Percentiles rank a stretch among this genome's conserved stretches.
Evolutionary conservation across 352 stramenopile genomes (phyloP).

Genomic region (Phytophthora crassamura): DNA sequence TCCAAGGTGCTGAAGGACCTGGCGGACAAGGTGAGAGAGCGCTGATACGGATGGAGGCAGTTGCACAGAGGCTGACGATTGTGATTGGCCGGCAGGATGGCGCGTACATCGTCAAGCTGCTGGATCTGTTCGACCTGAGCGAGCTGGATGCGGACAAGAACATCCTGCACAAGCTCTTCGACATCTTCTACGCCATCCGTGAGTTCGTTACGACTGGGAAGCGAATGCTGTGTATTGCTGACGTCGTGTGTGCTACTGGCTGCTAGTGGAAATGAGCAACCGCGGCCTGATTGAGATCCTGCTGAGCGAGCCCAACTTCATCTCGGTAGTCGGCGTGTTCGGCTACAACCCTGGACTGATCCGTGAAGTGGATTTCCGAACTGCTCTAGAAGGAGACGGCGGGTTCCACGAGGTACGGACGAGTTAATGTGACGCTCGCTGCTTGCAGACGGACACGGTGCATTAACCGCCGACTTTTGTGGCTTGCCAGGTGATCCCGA

Average conservation of each 20-base stretch:
- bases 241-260: background rate
- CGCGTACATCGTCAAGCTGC: conserved; percentile 75
- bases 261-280: conserved; percentile 78
- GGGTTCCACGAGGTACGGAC: conserved; percentile 71
- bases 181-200: conserved; percentile 81
- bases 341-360: conserved; percentile 83
- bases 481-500: conserved; percentile 66
- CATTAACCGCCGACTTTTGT: conserved; percentile 6
- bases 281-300: conserved; percentile 76
- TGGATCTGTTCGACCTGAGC: conserved; percentile 78
- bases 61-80: conserved; percentile 4
- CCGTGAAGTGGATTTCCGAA: conserved; percentile 77
- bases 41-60: background rate
- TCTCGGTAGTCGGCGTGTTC: conserved; percentile 84
- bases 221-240: background rate
- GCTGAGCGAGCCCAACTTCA: conserved; percentile 78
- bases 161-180: conserved; percentile 71
- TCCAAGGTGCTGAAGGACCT: conserved; percentile 59
- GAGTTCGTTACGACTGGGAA: conserved; percentile 9
- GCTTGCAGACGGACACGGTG: background rate
- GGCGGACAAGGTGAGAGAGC: conserved; percentile 41
- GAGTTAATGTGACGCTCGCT: background rate
- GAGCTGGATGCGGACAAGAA: conserved; percentile 69
- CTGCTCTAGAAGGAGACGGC: conserved; percentile 58
- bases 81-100: conserved; percentile 47